These are phyloP conservation scores for Podaxis mareebaensis DNA, from an alignment of 768 basidiomycete species.

Conservation along the genomic window DNA sequence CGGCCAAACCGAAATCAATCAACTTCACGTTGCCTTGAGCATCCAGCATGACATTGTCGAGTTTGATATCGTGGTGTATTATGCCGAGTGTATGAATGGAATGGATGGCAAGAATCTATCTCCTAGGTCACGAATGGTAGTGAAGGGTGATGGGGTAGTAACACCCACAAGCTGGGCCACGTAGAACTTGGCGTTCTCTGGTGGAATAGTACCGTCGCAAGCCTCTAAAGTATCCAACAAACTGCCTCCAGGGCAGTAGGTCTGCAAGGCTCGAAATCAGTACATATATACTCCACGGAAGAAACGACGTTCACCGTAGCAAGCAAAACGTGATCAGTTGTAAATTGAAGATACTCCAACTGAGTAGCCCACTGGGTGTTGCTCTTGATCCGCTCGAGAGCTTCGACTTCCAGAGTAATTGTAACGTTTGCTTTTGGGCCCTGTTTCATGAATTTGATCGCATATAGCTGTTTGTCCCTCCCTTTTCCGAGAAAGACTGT, in stretches of 20 bases:
- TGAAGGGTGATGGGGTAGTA: not conserved
- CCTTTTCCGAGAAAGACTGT: not conserved
- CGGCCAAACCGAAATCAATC: constrained; percentile 16
- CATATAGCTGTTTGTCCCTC: not conserved
- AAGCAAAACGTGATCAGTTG: not conserved
- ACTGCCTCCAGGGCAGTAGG: not conserved
- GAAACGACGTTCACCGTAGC: not conserved
- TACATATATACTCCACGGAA: not conserved
- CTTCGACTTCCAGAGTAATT: not conserved
- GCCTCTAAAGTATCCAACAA: not conserved
- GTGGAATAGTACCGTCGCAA: not conserved
- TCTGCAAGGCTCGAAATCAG: not conserved
- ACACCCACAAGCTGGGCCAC: not conserved
- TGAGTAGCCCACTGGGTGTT: not conserved
- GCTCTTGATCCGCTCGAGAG: not conserved
- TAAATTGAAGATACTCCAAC: not conserved
- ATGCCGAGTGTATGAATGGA: constrained; percentile 15
- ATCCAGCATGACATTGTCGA: constrained; percentile 14
- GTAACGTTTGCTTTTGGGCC: not conserved
- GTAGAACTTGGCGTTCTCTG: not conserved
- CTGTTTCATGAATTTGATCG: not conserved
- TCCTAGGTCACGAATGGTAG: not conserved
- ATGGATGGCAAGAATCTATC: constrained; percentile 11
- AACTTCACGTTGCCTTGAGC: constrained; percentile 10
- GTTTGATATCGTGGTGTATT: constrained; percentile 18